Percentiles rank a stretch among this genome's conserved stretches.
phyloP scores from a whole-genome alignment of 306 rosid genomes.

The Vigna angularis region DNA sequence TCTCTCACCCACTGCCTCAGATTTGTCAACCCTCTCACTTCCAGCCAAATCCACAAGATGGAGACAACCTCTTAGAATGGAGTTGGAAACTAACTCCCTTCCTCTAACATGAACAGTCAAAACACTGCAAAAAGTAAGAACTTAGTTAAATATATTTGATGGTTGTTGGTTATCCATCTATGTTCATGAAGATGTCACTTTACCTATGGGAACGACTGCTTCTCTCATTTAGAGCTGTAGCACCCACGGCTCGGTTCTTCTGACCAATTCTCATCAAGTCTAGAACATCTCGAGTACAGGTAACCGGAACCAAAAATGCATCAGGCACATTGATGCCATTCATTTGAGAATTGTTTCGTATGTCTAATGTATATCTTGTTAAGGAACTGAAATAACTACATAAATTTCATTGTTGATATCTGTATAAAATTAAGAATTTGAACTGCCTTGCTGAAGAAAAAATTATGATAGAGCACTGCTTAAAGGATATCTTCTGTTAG shows the following conservation, averaged over 20 bases:
- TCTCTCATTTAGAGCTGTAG: conserved; percentile 93
- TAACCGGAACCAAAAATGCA: conserved; percentile 87
- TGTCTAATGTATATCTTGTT: conserved; percentile 79
- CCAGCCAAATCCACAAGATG: conserved; percentile 99
- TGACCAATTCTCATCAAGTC: conserved; percentile 90
- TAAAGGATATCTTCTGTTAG: conserved; percentile 96
- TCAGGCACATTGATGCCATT: conserved; percentile 98
- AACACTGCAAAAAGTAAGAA: conserved; percentile 63
- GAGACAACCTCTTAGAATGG: conserved; percentile 88
- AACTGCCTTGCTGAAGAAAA: conserved; percentile 20
- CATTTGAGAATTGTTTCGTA: conserved; percentile 89
- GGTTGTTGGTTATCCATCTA: conserved; percentile 10
- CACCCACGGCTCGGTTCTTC: conserved; percentile 92
- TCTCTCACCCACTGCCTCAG: conserved; percentile 98
- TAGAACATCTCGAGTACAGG: conserved; percentile 91
- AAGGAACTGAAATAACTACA: conserved; percentile 52
- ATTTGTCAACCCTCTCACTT: conserved; percentile 96
- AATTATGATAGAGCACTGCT: conserved; percentile 12
- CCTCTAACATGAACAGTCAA: conserved; percentile 91
- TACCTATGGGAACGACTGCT: conserved; percentile 99
- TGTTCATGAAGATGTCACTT: conserved; percentile 13
- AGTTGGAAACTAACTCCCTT: conserved; percentile 76
- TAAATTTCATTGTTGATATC: conserved; percentile 21
- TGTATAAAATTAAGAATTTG: conserved; percentile 22
- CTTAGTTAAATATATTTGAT: conserved; percentile 11